Evolutionary conservation across 2,329 filamentous ascomycete genomes (phyloP).

Genomic region (Neoscytalidium dimidiatum): DNA sequence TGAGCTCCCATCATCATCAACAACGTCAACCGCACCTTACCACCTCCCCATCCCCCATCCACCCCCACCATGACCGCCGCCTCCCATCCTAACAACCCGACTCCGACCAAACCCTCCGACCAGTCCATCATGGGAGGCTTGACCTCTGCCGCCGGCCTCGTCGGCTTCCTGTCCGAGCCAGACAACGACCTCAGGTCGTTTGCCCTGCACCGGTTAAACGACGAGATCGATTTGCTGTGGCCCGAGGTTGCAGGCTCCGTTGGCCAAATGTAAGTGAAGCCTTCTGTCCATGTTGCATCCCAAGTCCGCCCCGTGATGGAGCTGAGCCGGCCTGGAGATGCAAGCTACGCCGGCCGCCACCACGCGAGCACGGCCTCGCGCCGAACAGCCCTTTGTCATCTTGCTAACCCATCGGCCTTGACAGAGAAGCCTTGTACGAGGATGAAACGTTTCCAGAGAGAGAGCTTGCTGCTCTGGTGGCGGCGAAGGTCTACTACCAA

Average conservation of each 20-base stretch:
- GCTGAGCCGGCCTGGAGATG: conserved; percentile 2
- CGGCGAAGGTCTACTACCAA: conserved; percentile 98
- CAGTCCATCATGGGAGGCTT: conserved; percentile 74
- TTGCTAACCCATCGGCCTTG: conserved; percentile 22
- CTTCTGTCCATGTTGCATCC: neutral
- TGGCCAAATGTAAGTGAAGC: conserved; percentile 76
- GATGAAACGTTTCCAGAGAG: conserved; percentile 93
- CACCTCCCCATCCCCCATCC: conserved; percentile 8
- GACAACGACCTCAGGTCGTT: conserved; percentile 94
- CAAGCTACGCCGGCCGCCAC: conserved; percentile 21
- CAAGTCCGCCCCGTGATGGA: neutral
- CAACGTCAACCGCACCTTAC: conserved; percentile 15
- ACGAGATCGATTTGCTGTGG: conserved; percentile 96
- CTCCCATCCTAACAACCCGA: conserved; percentile 8
- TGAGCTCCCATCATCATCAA: conserved; percentile 20
- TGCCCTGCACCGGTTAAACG: conserved; percentile 90
- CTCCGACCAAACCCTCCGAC: conserved; percentile 10
- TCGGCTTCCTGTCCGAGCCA: conserved; percentile 93
- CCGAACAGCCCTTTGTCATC: conserved; percentile 5
- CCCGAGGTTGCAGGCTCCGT: conserved; percentile 92
- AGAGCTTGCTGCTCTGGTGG: conserved; percentile 88
- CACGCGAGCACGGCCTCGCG: conserved; percentile 7
- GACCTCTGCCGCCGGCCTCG: conserved; percentile 88
- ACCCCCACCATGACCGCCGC: conserved; percentile 16
- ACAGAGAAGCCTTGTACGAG: conserved; percentile 94